Evolutionary conservation across 192 early-diverging fungal species (phyloP), one percentile per base, ranked within the genome.

Genomic region (Paraglomus brasilianum): DNA sequence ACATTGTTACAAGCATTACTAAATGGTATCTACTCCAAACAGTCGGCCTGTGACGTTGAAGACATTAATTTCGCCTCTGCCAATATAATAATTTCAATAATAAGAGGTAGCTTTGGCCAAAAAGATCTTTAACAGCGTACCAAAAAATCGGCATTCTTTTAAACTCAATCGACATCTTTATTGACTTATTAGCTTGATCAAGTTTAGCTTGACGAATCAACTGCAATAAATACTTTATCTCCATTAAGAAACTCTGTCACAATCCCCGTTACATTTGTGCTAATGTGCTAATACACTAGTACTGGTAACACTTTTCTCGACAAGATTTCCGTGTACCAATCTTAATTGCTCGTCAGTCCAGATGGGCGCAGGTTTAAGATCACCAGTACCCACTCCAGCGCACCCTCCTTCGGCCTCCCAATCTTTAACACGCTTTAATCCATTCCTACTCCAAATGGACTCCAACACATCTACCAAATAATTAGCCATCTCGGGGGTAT

Each of bases 381-480:
- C 80, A 55, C 66, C 68, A 67, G 83, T 81, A 41, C 94, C 95
- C 45, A 97, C 94, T 45, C 95, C 94, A 63, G 93, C 92, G 70
- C 89, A 83, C 15, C 94, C 94, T 60, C 95, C 95, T 49, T 83
- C 84, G 52, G 78, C 77, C 69, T 75, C 86, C 96, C 96, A 98
- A 78, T 98, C 92, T 56, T 74, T 71, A 49, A 89, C 92, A 72
- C 82, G 89, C 82, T 89, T 92, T 52, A 99, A 87, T 5, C 86
- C 89, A 59, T 95, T 87, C 61, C 90, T 87, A 65, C 85, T 80
- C 95, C 95, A 99, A 68, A 97, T 93, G 42, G 79, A 87, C 65
- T 89, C 85, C 39, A 99, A 81, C 13, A 94, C 88, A 21, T 83
- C 77, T 24, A 99, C 90, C 66, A 99, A 86, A 45, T 88, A 82